Percentiles rank a stretch among this genome's conserved stretches.
Conservation (phyloP, 164 flowering plant species). For the Malania oleifera region DNA sequence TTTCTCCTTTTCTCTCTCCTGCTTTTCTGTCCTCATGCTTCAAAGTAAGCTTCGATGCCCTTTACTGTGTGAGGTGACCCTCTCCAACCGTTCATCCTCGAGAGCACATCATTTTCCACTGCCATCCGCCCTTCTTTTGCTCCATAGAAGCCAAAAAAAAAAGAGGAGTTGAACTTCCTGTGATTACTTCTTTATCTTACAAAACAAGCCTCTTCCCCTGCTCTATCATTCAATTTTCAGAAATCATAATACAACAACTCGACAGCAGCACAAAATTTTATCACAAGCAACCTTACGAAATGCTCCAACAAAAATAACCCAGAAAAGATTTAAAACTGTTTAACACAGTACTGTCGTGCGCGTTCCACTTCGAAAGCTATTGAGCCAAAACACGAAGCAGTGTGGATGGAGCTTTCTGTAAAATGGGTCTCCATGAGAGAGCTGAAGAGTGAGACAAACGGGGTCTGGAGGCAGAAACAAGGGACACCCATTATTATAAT, state of each 20-base stretch:
- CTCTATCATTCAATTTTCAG: not conserved
- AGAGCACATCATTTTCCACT: slow-evolving; percentile 14
- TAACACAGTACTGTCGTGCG: not conserved
- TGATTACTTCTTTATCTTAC: no score
- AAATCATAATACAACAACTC: slow-evolving; percentile 1
- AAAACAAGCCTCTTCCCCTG: no score
- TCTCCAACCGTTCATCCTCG: slow-evolving; percentile 2
- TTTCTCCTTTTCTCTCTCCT: slow-evolving; percentile 10
- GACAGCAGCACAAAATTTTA: no score
- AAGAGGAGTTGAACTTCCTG: not conserved
- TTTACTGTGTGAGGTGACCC: slow-evolving; percentile 4
- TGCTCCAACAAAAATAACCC: not conserved
- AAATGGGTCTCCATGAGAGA: slow-evolving; percentile 7
- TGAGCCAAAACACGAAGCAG: not conserved
- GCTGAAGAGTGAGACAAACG: not conserved
- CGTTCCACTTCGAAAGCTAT: not conserved
- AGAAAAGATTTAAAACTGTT: not conserved
- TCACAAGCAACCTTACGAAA: slow-evolving; percentile 7
- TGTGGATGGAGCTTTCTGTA: slow-evolving; percentile 9
- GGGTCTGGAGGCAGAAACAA: slow-evolving; percentile 6
- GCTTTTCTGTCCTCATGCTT: slow-evolving; percentile 13
- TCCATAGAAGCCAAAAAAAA: slow-evolving; percentile 8
- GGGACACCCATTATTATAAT: slow-evolving; percentile 1
- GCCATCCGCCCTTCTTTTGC: slow-evolving; percentile 7
- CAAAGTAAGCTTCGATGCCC: slow-evolving; percentile 6